These are phyloP conservation scores for Cyphellophora attinorum DNA, from an alignment of 2,329 filamentous ascomycete genomes.

Conservation along the genomic window DNA sequence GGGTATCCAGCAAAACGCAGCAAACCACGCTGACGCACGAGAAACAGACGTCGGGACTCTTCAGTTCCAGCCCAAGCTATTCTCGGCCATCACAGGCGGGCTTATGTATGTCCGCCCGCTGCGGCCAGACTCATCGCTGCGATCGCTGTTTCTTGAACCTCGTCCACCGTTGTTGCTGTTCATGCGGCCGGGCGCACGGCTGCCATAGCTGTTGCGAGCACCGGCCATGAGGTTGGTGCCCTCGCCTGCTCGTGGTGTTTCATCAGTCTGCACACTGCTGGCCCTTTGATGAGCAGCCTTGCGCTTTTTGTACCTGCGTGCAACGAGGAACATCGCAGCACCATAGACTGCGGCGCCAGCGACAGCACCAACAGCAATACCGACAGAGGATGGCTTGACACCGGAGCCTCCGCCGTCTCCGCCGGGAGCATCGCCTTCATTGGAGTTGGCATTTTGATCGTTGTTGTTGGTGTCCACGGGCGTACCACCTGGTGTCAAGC, in stretches of 20 bases:
- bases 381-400: conserved; percentile 41
- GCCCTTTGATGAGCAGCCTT: conserved; percentile 66
- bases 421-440: conserved; percentile 35
- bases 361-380: conserved; percentile 67
- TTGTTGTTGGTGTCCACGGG: conserved; percentile 26
- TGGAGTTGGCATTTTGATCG: conserved; percentile 26
- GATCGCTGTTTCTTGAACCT: conserved; percentile 56
- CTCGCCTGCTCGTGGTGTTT: conserved; percentile 35
- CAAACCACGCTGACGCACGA: conserved; percentile 11
- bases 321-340: conserved; percentile 88
- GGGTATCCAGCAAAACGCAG: conserved; percentile 8
- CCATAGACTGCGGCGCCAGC: conserved; percentile 78
- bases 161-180: conserved; percentile 28
- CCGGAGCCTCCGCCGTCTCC: conserved; percentile 30
- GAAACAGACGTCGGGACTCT: no score
- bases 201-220: conserved; percentile 44
- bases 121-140: conserved; percentile 34
- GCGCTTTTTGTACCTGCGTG: conserved; percentile 81
- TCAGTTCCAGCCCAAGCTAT: conserved; percentile 94
- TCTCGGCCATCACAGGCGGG: conserved; percentile 83
- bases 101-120: conserved; percentile 66
- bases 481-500: conserved; percentile 29
- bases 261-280: conserved; percentile 57
- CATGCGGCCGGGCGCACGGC: conserved; percentile 26
- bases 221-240: conserved; percentile 32